Percentiles rank a stretch among this genome's conserved stretches.
phyloP scores from a whole-genome alignment of 306 rosid species.

The Erythrophleum fordii region DNA sequence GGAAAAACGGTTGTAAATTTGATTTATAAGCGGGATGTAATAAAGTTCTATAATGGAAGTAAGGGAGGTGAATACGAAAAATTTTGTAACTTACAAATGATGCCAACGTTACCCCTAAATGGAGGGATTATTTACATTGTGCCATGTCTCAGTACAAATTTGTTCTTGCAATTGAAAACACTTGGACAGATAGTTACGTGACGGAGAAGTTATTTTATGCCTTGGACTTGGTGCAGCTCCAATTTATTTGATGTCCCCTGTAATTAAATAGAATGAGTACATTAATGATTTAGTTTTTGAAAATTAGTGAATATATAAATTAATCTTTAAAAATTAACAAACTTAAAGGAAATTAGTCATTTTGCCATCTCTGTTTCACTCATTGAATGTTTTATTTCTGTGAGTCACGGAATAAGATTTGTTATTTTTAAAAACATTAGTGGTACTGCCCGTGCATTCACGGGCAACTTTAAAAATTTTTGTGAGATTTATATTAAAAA shows the following conservation, averaged over 20 bases:
- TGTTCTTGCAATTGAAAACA: slow-evolving; percentile 94
- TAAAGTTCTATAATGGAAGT: neutral
- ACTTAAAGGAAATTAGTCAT: neutral
- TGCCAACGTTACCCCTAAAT: slow-evolving; percentile 59
- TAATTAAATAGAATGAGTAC: neutral
- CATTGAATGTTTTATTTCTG: too few species aligned
- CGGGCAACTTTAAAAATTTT: too few species aligned
- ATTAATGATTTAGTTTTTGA: neutral
- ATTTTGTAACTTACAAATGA: slow-evolving; percentile 25
- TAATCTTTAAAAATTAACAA: neutral
- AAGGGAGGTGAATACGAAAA: neutral
- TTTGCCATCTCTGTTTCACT: neutral
- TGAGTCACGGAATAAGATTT: neutral
- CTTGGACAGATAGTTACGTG: slow-evolving; percentile 87
- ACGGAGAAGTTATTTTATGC: slow-evolving; percentile 94
- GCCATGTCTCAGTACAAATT: slow-evolving; percentile 98
- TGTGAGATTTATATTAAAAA: too few species aligned
- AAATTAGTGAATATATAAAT: neutral
- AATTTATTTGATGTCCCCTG: slow-evolving; percentile 73
- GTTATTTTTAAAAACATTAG: too few species aligned
- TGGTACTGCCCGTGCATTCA: too few species aligned
- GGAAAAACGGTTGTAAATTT: neutral
- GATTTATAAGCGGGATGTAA: neutral
- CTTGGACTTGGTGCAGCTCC: slow-evolving; percentile 86
- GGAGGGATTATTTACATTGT: slow-evolving; percentile 99